Conservation (phyloP, 1,284 basidiomycete genomes). For the Rhodofomes roseus region DNA sequence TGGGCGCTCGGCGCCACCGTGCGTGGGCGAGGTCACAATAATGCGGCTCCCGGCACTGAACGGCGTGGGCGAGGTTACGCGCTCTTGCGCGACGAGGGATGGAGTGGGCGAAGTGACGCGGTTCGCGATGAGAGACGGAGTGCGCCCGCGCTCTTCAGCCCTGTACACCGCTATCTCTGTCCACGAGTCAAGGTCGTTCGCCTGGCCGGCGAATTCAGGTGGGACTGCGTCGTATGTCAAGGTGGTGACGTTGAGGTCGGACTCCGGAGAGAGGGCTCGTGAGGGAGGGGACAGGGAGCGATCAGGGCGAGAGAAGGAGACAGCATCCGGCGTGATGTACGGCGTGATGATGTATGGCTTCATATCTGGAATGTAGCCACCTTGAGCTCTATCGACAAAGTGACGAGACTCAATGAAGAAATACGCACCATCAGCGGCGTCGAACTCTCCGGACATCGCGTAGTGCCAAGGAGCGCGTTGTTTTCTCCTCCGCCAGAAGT, state of each 20-base stretch:
- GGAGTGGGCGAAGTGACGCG: not conserved
- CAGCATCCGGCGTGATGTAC: not conserved
- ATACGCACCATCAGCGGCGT: not conserved
- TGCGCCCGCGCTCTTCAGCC: not conserved
- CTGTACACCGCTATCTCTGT: not conserved
- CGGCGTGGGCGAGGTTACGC: not conserved
- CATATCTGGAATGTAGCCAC: not conserved
- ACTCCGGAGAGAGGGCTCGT: not conserved
- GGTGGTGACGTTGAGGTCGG: not conserved
- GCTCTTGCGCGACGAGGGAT: not conserved
- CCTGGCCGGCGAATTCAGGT: not conserved
- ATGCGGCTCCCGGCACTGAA: too few relatives aligned
- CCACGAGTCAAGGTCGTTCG: not conserved
- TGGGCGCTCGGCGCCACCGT: too few relatives aligned
- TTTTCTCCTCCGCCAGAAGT: not conserved
- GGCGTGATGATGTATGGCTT: not conserved
- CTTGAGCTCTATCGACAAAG: not conserved
- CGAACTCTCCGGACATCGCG: not conserved
- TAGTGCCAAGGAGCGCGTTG: not conserved
- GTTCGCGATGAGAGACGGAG: not conserved
- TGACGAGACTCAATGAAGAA: not conserved
- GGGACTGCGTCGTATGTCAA: not conserved
- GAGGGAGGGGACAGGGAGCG: not conserved
- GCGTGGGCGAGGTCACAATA: too few relatives aligned
- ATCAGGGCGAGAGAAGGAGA: not conserved